Percentiles rank a stretch among this genome's conserved stretches.
Evolutionary conservation across 1,139 yeast species (phyloP).

Genomic region (Arxiozyma bovina): DNA sequence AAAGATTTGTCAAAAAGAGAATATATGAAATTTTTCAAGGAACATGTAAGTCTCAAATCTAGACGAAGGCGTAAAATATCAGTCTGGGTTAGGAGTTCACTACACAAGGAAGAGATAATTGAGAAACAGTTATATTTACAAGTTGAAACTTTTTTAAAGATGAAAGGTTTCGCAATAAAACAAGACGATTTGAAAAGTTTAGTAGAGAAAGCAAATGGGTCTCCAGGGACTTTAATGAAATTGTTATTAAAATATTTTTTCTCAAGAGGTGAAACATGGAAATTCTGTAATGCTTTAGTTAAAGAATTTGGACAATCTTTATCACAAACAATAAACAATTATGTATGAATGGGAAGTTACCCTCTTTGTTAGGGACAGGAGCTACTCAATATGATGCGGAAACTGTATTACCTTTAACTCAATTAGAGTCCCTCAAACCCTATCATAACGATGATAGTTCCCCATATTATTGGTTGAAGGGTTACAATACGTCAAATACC

Average conservation of each 20-base stretch:
- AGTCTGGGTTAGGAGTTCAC: slow-evolving; percentile 34
- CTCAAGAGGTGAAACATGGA: slow-evolving; percentile 34
- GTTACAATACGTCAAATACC: neutral
- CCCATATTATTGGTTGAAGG: neutral
- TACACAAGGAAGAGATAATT: slow-evolving; percentile 31
- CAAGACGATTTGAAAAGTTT: slow-evolving; percentile 33
- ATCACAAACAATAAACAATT: neutral
- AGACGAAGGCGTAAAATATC: slow-evolving; percentile 34
- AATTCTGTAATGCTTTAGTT: slow-evolving; percentile 29
- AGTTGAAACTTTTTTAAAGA: slow-evolving; percentile 35
- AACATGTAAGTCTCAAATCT: slow-evolving; percentile 36
- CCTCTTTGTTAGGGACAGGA: neutral
- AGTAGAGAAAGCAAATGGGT: slow-evolving; percentile 33
- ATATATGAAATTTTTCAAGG: slow-evolving; percentile 32
- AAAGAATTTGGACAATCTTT: slow-evolving; percentile 24
- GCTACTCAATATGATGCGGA: neutral
- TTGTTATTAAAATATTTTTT: slow-evolving; percentile 35
- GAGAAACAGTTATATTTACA: slow-evolving; percentile 33
- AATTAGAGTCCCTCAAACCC: neutral
- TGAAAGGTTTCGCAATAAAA: slow-evolving; percentile 39
- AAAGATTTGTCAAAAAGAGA: slow-evolving; percentile 26
- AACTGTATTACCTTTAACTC: neutral
- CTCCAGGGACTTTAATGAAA: slow-evolving; percentile 32
- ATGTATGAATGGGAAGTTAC: neutral
- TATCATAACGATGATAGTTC: neutral